Evolutionary conservation across 2,329 filamentous ascomycete genomes (phyloP).

Genomic region (Aspergillus pseudoglaucus): DNA sequence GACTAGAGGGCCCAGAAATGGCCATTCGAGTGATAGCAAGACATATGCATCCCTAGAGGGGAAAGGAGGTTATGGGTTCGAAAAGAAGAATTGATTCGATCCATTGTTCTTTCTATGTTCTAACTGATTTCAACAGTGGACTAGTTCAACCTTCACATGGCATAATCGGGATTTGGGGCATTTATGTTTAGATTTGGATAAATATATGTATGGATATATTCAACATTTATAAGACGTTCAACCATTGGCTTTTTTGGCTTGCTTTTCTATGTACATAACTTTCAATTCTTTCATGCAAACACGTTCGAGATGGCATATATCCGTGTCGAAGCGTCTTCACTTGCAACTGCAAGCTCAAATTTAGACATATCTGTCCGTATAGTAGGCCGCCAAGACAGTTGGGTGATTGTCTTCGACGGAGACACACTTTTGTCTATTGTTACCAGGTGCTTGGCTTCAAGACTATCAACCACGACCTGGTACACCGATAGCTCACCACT

Average conservation of each 20-base stretch:
- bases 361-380: slow-evolving; percentile 4
- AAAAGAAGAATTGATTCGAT: slow-evolving; percentile 33
- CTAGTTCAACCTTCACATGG: slow-evolving; percentile 20
- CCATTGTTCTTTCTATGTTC: slow-evolving; percentile 3
- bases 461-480: slow-evolving; percentile 25
- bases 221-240: slow-evolving; percentile 23
- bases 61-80: slow-evolving; percentile 58
- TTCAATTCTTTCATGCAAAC: slow-evolving; percentile 13
- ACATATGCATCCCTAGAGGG: slow-evolving; percentile 51
- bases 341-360: slow-evolving; percentile 39
- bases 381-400: slow-evolving; percentile 62
- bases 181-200: slow-evolving; percentile 12
- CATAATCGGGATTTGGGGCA: slow-evolving; percentile 16
- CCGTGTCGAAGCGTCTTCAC: slow-evolving; percentile 40
- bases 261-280: slow-evolving; percentile 13
- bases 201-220: slow-evolving; percentile 12
- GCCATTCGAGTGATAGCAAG: slow-evolving; percentile 46
- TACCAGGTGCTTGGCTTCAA: slow-evolving; percentile 23
- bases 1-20: slow-evolving; percentile 69
- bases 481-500: slow-evolving; percentile 41
- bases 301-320: slow-evolving; percentile 33
- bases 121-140: slow-evolving; percentile 20
- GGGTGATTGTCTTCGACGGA: slow-evolving; percentile 59
- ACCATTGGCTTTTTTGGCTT: slow-evolving; percentile 8
- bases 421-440: slow-evolving; percentile 37